phyloP scores from a whole-genome alignment of 1,284 basidiomycete species.

The Apiotrichum siamense region DNA sequence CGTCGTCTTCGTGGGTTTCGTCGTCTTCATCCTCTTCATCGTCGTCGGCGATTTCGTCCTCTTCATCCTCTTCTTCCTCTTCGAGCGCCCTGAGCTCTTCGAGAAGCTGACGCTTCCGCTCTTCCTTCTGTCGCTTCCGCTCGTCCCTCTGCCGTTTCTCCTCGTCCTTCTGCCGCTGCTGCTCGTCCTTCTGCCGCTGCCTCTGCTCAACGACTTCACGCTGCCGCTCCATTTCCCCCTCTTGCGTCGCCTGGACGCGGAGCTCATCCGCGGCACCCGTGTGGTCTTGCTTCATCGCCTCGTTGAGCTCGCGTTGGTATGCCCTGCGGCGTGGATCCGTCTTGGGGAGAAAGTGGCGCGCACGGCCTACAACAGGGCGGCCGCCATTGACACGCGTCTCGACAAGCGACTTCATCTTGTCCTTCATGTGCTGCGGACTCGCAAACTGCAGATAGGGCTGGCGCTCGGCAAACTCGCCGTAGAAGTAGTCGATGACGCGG shows the following conservation, averaged over 20 bases:
- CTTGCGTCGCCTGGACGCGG: too few species aligned
- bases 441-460: slow-evolving; percentile 19
- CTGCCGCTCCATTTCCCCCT: too few species aligned
- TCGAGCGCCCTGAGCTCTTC: not conserved
- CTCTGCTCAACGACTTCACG: too few species aligned
- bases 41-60: not conserved
- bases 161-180: not conserved
- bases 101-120: too few species aligned
- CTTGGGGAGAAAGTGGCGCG: slow-evolving; percentile 24
- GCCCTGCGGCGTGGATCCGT: slow-evolving; percentile 1
- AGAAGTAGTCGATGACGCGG: slow-evolving; percentile 27
- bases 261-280: too few species aligned
- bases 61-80: not conserved
- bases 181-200: not conserved
- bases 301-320: slow-evolving; percentile 11
- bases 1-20: not conserved
- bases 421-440: slow-evolving; percentile 40
- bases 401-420: slow-evolving; percentile 32
- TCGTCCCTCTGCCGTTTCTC: not conserved
- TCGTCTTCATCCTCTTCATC: too few species aligned
- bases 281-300: slow-evolving; percentile 1
- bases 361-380: slow-evolving; percentile 23
- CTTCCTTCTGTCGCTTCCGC: too few species aligned
- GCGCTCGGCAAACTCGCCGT: slow-evolving; percentile 28
- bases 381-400: slow-evolving; percentile 16